Evolutionary conservation across 192 early-diverging fungal species (phyloP).

Genomic region (Haplosporangium gracile): DNA sequence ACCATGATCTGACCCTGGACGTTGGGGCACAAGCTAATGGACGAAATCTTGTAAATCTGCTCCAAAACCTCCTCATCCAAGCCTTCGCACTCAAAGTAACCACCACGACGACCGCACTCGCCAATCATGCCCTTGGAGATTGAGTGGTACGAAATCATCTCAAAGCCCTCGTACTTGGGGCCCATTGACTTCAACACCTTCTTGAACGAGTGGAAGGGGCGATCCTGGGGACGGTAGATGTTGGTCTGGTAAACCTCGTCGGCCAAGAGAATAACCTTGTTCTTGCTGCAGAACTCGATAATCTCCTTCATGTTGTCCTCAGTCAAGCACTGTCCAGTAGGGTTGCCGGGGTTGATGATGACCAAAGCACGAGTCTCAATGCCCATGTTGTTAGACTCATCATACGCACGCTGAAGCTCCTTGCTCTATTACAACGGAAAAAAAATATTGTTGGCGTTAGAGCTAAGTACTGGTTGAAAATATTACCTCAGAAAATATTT

Average conservation of each 20-base stretch:
- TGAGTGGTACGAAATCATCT: slow-evolving; percentile 97
- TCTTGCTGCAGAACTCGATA: slow-evolving; percentile 86
- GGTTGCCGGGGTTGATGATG: slow-evolving; percentile 99
- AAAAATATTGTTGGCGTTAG: neutral
- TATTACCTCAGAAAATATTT: neutral
- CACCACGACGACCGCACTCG: slow-evolving; percentile 97
- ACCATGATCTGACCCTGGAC: slow-evolving; percentile 96
- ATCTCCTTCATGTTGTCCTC: slow-evolving; percentile 91
- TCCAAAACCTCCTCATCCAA: slow-evolving; percentile 82
- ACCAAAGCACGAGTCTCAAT: slow-evolving; percentile 93
- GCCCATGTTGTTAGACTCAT: slow-evolving; percentile 74
- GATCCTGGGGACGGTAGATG: slow-evolving; percentile 81
- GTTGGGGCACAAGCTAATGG: slow-evolving; percentile 94
- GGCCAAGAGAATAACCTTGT: slow-evolving; percentile 89
- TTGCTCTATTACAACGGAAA: slow-evolving; percentile 20
- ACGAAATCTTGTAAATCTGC: slow-evolving; percentile 95
- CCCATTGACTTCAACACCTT: slow-evolving; percentile 90
- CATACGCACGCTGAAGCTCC: slow-evolving; percentile 76
- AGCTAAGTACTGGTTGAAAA: neutral
- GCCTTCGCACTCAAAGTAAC: slow-evolving; percentile 95
- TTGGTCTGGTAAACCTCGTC: slow-evolving; percentile 99
- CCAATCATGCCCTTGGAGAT: slow-evolving; percentile 99
- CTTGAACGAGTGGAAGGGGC: slow-evolving; percentile 97
- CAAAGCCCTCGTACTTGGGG: slow-evolving; percentile 74
- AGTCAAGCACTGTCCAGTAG: slow-evolving; percentile 91